Conservation (phyloP, 768 basidiomycete genomes). For the Boletus tomentosulus region DNA sequence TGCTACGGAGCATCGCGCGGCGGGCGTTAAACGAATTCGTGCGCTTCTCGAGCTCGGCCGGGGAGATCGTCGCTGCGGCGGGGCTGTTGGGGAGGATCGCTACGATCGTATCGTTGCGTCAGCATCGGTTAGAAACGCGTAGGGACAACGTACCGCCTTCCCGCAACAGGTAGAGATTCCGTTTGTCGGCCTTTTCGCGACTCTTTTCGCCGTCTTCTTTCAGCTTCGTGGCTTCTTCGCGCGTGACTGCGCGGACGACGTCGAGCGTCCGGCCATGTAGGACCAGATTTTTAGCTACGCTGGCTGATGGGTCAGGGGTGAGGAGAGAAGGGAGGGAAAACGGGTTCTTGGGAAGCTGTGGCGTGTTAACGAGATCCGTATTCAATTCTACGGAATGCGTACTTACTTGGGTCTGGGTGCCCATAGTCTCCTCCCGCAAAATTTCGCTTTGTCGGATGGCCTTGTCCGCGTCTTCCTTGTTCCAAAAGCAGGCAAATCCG, state of each 20-base stretch:
- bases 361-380: not conserved
- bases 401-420: slow-evolving; percentile 32
- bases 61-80: slow-evolving; percentile 64
- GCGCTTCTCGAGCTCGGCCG: slow-evolving; percentile 82
- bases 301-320: slow-evolving; percentile 89
- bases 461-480: slow-evolving; percentile 81
- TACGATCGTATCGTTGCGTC: slow-evolving; percentile 28
- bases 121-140: not conserved
- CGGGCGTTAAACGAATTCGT: slow-evolving; percentile 83
- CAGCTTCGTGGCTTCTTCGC: slow-evolving; percentile 83
- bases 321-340: slow-evolving; percentile 86
- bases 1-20: slow-evolving; percentile 75
- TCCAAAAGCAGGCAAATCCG: slow-evolving; percentile 98
- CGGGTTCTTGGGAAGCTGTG: slow-evolving; percentile 70
- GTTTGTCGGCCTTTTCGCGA: slow-evolving; percentile 87
- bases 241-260: slow-evolving; percentile 83
- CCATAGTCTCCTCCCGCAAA: slow-evolving; percentile 60
- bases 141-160: slow-evolving; percentile 72
- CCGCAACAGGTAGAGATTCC: slow-evolving; percentile 91
- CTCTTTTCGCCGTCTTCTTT: slow-evolving; percentile 84
- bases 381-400: slow-evolving; percentile 12
- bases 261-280: slow-evolving; percentile 92
- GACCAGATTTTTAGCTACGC: slow-evolving; percentile 76
- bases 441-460: slow-evolving; percentile 78
- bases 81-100: slow-evolving; percentile 89